Base-by-base conservation (phyloP, 2,329 filamentous ascomycete species). In the Ustilaginoidea virens region DNA sequence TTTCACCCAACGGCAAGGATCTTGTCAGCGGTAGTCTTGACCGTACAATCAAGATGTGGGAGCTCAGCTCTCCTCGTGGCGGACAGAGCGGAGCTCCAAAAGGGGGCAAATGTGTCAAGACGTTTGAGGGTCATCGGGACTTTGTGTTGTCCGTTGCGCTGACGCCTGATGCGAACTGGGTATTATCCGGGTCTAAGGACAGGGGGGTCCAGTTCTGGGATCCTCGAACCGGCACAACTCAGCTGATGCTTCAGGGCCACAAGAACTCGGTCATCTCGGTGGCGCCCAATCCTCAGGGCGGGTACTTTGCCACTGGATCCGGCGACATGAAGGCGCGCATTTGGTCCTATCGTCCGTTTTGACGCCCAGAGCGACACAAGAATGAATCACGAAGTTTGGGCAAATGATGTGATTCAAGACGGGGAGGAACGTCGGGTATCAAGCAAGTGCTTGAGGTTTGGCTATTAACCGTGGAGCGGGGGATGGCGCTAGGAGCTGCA, bases 21-120 rank as follows among this genome's bases (percentile, higher is more conserved):
- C 74, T 98, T 23, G 87, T 96, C 47, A 92, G 80, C 45, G 90
- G 90, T 38, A 92, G 80, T 66, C 61, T 96, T 42, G 90, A 98
- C 53, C 92, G 92, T 66, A 96, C 87, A 0, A 96, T 96, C 64
- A 93, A 94, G 64, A 92, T 96, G 79, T 98, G 90, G 86, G 86
- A 94, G 61, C 68, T 98, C 28, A 76, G 70, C 31, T 70, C 79
- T 14, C 71, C 77, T 25, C 70, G 80, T 41, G 69, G 75, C 44
- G 67, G 74, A 34, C 66, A 72, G 26, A 72, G 69, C 47, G 66
- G 70, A 25, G 72, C 67, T 18, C 68, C 76, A 7, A 92, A 90
- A 62, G 79, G 80, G 20, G 87, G 90, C 43, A 83, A 92, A 52
- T 96, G 90, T 51, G 76, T 94, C 45, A 83, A 86, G 61, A 96